These are phyloP conservation scores for Umbelopsis vinacea DNA, from an alignment of 192 early-diverging fungal genomes.

Conservation along the genomic window DNA sequence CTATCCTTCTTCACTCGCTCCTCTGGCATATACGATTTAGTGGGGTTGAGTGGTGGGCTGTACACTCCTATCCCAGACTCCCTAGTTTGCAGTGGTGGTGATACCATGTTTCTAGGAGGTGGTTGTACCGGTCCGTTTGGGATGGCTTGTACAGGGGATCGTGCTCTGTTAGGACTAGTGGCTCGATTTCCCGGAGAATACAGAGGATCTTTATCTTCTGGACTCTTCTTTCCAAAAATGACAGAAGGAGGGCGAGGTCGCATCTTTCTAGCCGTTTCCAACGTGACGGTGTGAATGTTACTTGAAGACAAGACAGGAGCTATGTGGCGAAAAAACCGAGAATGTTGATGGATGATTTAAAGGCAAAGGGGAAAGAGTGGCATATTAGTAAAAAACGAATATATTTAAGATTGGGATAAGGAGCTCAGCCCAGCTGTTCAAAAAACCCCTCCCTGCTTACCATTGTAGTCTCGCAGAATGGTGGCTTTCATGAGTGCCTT, in stretches of 20 bases:
- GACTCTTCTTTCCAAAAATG: constrained; percentile 30
- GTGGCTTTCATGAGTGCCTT: constrained; percentile 67
- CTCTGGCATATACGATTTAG: not conserved
- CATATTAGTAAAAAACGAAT: no score
- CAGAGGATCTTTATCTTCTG: constrained; percentile 14
- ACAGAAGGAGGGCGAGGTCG: constrained; percentile 54
- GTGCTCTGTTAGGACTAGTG: not conserved
- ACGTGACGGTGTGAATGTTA: constrained; percentile 54
- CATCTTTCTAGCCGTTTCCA: constrained; percentile 56
- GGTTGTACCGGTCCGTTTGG: constrained; percentile 6
- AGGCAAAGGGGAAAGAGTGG: not conserved
- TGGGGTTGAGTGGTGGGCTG: not conserved
- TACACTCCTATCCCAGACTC: not conserved
- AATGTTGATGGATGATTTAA: no score
- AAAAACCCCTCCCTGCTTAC: constrained; percentile 17
- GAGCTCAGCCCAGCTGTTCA: constrained; percentile 10
- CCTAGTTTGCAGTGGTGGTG: constrained; percentile 11
- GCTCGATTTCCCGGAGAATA: not conserved
- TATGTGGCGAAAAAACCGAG: not conserved
- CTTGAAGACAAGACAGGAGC: constrained; percentile 62
- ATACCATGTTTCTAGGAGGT: constrained; percentile 8
- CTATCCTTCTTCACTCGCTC: constrained; percentile 13
- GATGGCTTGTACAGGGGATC: constrained; percentile 7
- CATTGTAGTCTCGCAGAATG: constrained; percentile 55
- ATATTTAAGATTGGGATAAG: no score